A percentile compares a stretch with the other conserved stretches of the same genome.
Conservation (phyloP, 495 filamentous ascomycete genomes). For the Pyronema omphalodes region DNA sequence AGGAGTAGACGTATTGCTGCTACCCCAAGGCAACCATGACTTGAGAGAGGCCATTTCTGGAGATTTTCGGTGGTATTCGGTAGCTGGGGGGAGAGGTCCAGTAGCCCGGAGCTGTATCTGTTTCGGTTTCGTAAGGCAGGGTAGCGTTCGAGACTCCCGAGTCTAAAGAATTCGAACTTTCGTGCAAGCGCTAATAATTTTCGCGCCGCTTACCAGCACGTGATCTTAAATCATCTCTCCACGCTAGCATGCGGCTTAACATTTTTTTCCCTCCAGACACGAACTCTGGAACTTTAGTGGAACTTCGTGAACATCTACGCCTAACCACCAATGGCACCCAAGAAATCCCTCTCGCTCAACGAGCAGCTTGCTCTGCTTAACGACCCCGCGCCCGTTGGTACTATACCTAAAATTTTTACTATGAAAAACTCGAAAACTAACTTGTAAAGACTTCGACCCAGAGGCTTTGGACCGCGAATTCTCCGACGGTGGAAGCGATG, state of each 20-base stretch:
- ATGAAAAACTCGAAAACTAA: not conserved
- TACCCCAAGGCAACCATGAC: slow-evolving; percentile 5
- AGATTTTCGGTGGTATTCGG: not conserved
- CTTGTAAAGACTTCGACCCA: slow-evolving; percentile 62
- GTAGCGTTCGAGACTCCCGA: too few relatives aligned
- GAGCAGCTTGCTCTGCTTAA: slow-evolving; percentile 48
- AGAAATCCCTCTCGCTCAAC: slow-evolving; percentile 31
- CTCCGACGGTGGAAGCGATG: slow-evolving; percentile 34
- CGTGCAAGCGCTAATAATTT: too few relatives aligned
- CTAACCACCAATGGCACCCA: slow-evolving; percentile 12
- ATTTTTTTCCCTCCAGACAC: not conserved
- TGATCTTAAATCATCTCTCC: not conserved
- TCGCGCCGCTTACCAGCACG: too few relatives aligned
- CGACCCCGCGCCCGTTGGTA: slow-evolving; percentile 44
- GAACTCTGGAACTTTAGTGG: too few relatives aligned
- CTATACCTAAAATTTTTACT: not conserved
- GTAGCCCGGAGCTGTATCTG: too few relatives aligned
- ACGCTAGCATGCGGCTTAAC: slow-evolving; percentile 3
- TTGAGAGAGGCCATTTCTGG: slow-evolving; percentile 3
- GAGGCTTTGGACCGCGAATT: slow-evolving; percentile 42
- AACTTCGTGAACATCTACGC: not conserved
- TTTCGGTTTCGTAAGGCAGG: too few relatives aligned
- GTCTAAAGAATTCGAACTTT: too few relatives aligned
- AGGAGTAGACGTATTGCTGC: not conserved
- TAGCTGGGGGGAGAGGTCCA: too few relatives aligned